phyloP scores from a whole-genome alignment of 2,329 filamentous ascomycete species.

The Lecanicillium sp. region DNA sequence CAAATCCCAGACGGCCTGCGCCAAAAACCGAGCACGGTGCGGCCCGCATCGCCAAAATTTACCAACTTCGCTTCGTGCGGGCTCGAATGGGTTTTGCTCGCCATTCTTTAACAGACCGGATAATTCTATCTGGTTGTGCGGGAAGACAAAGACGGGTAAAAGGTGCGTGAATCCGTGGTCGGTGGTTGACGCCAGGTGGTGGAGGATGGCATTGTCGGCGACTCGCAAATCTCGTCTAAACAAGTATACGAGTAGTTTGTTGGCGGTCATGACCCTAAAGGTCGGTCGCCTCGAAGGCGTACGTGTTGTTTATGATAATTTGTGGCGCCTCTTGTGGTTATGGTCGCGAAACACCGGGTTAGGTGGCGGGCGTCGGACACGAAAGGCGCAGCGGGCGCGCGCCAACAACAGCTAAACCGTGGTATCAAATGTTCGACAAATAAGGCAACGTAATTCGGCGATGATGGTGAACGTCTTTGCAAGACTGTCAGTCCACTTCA shows the following conservation, averaged over 20 bases:
- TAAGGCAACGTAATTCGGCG: too few relatives aligned
- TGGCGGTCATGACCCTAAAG: slow-evolving; percentile 20
- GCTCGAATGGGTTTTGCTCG: slow-evolving; percentile 55
- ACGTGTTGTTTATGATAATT: not conserved
- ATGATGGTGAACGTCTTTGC: too few relatives aligned
- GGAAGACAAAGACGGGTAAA: slow-evolving; percentile 63
- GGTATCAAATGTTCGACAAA: too few relatives aligned
- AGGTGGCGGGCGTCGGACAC: too few relatives aligned
- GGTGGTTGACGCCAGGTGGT: slow-evolving; percentile 41
- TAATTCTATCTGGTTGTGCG: slow-evolving; percentile 64
- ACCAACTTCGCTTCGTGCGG: slow-evolving; percentile 57
- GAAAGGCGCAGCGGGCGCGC: too few relatives aligned
- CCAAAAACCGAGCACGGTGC: slow-evolving; percentile 63
- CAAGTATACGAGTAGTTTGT: slow-evolving; percentile 59
- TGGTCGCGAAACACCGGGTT: too few relatives aligned
- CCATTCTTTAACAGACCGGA: slow-evolving; percentile 60
- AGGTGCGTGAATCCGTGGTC: slow-evolving; percentile 58
- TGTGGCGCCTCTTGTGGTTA: not conserved
- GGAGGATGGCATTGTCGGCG: slow-evolving; percentile 66
- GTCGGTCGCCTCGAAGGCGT: not conserved
- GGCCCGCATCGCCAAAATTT: slow-evolving; percentile 68
- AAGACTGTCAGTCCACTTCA: too few relatives aligned
- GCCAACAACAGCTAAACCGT: too few relatives aligned
- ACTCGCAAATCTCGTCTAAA: slow-evolving; percentile 66
- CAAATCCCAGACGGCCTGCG: slow-evolving; percentile 65